Percentiles rank a stretch among this genome's conserved stretches.
phyloP scores from a whole-genome alignment of 768 basidiomycete genomes.

The Trametes sanguinea region DNA sequence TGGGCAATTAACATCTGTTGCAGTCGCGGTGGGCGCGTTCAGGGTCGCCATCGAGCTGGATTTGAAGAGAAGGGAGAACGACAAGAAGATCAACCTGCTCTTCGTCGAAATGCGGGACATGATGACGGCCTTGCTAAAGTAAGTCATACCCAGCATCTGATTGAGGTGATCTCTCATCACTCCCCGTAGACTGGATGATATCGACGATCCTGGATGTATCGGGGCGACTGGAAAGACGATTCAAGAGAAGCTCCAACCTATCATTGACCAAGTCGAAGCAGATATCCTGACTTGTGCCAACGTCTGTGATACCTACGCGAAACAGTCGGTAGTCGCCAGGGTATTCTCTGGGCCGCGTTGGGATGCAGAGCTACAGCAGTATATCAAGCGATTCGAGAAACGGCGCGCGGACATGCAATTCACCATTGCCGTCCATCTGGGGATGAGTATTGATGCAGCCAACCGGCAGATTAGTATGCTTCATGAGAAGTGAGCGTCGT shows the following conservation, averaged over 20 bases:
- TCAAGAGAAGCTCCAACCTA: slow-evolving; percentile 36
- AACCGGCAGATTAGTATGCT: slow-evolving; percentile 24
- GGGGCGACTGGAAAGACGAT: slow-evolving; percentile 39
- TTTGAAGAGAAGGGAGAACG: slow-evolving; percentile 51
- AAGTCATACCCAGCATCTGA: no score
- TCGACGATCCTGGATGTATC: slow-evolving; percentile 33
- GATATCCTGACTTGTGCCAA: slow-evolving; percentile 38
- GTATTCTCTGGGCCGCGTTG: slow-evolving; percentile 32
- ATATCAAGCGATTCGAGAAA: slow-evolving; percentile 29
- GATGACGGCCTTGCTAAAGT: slow-evolving; percentile 51
- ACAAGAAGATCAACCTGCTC: slow-evolving; percentile 48
- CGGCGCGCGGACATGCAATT: slow-evolving; percentile 33
- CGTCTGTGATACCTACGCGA: slow-evolving; percentile 36
- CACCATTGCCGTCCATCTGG: slow-evolving; percentile 34
- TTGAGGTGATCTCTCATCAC: not conserved
- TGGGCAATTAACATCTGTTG: no score
- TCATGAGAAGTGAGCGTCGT: slow-evolving; percentile 1
- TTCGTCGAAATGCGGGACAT: slow-evolving; percentile 54
- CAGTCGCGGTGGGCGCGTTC: slow-evolving; percentile 54
- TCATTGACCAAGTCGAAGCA: slow-evolving; percentile 31
- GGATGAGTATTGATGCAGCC: slow-evolving; percentile 26
- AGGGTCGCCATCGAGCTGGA: slow-evolving; percentile 52
- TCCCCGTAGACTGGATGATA: slow-evolving; percentile 33
- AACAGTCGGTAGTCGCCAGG: slow-evolving; percentile 33
- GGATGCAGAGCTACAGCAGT: slow-evolving; percentile 31